Evolutionary conservation across 2,329 filamentous ascomycete species (phyloP).

Genomic region (Aspergillus amoenus): DNA sequence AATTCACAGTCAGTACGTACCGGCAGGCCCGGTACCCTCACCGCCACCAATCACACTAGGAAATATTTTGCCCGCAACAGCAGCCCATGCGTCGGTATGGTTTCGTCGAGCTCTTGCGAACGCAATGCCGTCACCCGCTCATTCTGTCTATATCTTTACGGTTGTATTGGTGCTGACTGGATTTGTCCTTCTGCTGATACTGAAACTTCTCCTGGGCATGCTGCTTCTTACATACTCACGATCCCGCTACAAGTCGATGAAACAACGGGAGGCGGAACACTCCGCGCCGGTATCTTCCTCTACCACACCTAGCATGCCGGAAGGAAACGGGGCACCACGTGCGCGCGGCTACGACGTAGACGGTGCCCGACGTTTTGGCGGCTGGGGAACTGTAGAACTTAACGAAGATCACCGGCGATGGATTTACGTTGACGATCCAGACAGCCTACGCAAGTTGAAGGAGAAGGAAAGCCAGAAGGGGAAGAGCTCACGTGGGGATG

Average conservation of each 20-base stretch:
- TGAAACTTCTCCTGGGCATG: conserved; percentile 89
- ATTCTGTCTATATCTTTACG: conserved; percentile 55
- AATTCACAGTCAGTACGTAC: conserved; percentile 52
- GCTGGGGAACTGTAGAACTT: conserved; percentile 82
- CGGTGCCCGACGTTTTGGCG: conserved; percentile 74
- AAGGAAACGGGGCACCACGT: conserved; percentile 21
- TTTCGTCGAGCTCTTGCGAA: conserved; percentile 43
- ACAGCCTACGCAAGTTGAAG: conserved; percentile 63
- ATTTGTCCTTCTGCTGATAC: conserved; percentile 79
- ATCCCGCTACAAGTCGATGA: conserved; percentile 78
- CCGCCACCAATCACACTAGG: conserved; percentile 60
- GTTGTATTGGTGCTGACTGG: conserved; percentile 78
- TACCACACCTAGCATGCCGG: conserved; percentile 2
- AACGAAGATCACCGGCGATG: conserved; percentile 81
- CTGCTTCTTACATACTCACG: conserved; percentile 75
- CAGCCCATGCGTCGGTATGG: conserved; percentile 36
- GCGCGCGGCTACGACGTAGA: conserved; percentile 58
- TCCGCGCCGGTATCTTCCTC: conserved; percentile 5
- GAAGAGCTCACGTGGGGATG: conserved; percentile 55
- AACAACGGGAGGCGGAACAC: conserved; percentile 56
- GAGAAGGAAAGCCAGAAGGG: conserved; percentile 64
- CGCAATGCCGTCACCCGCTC: conserved; percentile 42
- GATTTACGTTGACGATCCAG: conserved; percentile 83
- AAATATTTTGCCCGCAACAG: conserved; percentile 58
- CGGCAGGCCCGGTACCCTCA: conserved; percentile 61